These are phyloP conservation scores for Asterochloris erici DNA, from an alignment of 139 green algal genomes.

Conservation along the genomic window DNA sequence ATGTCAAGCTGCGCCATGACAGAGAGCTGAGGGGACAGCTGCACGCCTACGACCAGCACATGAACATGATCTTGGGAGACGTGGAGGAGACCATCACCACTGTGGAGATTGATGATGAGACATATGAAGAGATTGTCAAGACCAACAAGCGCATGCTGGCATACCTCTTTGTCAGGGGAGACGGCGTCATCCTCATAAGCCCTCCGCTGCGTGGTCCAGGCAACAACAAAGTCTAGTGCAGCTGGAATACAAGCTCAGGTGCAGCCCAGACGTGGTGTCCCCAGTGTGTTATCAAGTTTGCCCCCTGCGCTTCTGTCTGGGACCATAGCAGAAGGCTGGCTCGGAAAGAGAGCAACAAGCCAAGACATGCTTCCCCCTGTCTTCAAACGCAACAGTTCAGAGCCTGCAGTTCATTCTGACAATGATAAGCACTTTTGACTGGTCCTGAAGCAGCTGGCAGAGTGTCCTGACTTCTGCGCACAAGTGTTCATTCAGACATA, in stretches of 20 bases:
- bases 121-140: conserved; percentile 99
- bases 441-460: no score
- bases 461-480: background rate
- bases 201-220: conserved; percentile 66
- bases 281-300: no score
- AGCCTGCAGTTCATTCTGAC: background rate
- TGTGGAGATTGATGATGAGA: conserved; percentile 97
- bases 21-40: conserved; percentile 91
- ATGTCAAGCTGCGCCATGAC: conserved; percentile 93
- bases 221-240: no score
- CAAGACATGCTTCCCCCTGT: background rate
- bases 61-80: conserved; percentile 99
- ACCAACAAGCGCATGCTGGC: conserved; percentile 85
- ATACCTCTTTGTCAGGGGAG: conserved; percentile 95
- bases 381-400: background rate
- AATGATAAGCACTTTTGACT: background rate
- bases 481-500: background rate
- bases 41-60: conserved; percentile 99
- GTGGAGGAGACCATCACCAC: conserved; percentile 96
- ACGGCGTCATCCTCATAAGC: conserved; percentile 93
- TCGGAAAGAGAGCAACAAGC: no score
- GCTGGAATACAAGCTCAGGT: no score
- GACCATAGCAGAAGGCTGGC: no score
- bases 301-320: no score
- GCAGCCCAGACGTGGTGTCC: no score